These are phyloP conservation scores for Talaromyces proteolyticus DNA, from an alignment of 495 filamentous ascomycete genomes.

Conservation along the genomic window DNA sequence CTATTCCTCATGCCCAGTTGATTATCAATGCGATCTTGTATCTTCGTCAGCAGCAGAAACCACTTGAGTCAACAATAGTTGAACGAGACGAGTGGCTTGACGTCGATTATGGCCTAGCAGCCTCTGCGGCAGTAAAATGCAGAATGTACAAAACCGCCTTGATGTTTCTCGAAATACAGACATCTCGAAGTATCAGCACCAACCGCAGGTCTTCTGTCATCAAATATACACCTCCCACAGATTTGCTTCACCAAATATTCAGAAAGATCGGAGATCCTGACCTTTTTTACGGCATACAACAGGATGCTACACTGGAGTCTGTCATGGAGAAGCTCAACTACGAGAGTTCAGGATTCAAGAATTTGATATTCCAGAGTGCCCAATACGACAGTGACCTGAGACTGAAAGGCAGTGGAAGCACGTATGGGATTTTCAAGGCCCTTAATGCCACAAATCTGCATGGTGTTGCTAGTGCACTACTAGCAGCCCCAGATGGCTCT, in stretches of 20 bases:
- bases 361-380: constrained; percentile 86
- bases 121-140: constrained; percentile 72
- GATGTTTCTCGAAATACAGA: constrained; percentile 71
- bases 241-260: constrained; percentile 74
- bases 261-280: constrained; percentile 92
- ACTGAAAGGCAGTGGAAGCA: constrained; percentile 43
- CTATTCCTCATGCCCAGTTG: constrained; percentile 45
- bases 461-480: constrained; percentile 41
- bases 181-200: constrained; percentile 43
- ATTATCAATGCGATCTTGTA: constrained; percentile 83
- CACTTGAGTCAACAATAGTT: constrained; percentile 66
- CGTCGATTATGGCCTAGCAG: constrained; percentile 65
- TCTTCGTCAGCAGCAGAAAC: constrained; percentile 72
- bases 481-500: constrained; percentile 18
- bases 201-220: constrained; percentile 63
- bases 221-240: constrained; percentile 52
- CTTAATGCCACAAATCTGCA: constrained; percentile 41
- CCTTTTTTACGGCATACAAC: constrained; percentile 88
- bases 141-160: constrained; percentile 83
- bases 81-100: constrained; percentile 84
- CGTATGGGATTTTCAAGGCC: constrained; percentile 34
- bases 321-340: constrained; percentile 85
- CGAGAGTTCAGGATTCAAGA: constrained; percentile 82
- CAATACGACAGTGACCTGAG: constrained; percentile 79
- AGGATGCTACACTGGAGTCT: constrained; percentile 65